phyloP scores from a whole-genome alignment of 257 asterid genomes.

The Solanum peruvianum region DNA sequence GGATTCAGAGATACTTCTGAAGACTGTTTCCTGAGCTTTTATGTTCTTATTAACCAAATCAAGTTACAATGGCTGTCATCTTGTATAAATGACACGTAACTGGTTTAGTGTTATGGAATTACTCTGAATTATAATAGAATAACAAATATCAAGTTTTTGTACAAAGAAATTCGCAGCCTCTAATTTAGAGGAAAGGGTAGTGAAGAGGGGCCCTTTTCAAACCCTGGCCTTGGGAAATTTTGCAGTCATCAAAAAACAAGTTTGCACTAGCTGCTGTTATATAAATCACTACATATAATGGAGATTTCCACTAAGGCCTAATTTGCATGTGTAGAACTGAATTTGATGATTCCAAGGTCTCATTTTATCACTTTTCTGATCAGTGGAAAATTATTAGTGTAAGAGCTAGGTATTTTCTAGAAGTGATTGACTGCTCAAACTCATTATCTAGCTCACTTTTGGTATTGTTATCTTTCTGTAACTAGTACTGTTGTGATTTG shows the following conservation, averaged over 20 bases:
- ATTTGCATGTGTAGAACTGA: neutral
- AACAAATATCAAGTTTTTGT: neutral
- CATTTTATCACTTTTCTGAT: neutral
- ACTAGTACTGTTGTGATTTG: neutral
- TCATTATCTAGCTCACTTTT: neutral
- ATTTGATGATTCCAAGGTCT: neutral
- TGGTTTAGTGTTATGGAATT: neutral
- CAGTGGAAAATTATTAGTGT: neutral
- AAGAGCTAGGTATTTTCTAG: neutral
- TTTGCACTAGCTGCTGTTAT: neutral
- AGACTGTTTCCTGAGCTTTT: constrained; percentile 27
- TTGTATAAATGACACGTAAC: neutral
- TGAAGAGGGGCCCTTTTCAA: neutral
- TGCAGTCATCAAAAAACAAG: neutral
- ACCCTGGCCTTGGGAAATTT: neutral
- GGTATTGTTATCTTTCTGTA: neutral
- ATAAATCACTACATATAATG: neutral
- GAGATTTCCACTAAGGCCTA: neutral
- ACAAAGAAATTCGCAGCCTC: neutral
- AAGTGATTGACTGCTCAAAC: neutral
- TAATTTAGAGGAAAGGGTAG: neutral
- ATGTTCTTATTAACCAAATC: neutral
- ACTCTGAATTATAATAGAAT: neutral
- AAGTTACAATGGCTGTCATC: neutral
- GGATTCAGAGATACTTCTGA: constrained; percentile 34